These are phyloP conservation scores for Stagonosporopsis tanaceti DNA, from an alignment of 2,329 filamentous ascomycete species.

Conservation along the genomic window DNA sequence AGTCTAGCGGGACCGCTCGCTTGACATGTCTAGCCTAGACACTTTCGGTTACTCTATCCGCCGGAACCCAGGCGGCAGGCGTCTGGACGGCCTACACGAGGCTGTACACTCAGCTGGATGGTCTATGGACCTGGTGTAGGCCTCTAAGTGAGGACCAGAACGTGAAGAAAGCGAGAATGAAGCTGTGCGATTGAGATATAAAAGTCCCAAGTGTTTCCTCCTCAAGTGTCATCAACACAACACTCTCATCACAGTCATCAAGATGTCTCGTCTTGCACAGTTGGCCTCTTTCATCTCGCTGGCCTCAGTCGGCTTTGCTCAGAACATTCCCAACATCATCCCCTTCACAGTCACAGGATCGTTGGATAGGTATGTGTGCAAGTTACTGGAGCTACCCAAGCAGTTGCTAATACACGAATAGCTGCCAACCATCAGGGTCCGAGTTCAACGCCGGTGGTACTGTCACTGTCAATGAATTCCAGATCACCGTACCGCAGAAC, in stretches of 20 bases:
- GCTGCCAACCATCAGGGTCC: slow-evolving; percentile 28
- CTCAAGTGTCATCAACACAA: slow-evolving; percentile 3
- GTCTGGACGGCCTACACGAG: slow-evolving; percentile 14
- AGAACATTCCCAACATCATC: slow-evolving; percentile 29
- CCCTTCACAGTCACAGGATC: slow-evolving; percentile 40
- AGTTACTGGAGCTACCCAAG: neutral
- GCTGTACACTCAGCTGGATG: slow-evolving; percentile 7
- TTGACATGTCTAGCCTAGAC: neutral
- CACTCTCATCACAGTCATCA: neutral
- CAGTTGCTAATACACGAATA: slow-evolving; percentile 13
- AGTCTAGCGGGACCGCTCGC: slow-evolving; percentile 12
- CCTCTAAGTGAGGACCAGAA: slow-evolving; percentile 5
- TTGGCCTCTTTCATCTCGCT: slow-evolving; percentile 29
- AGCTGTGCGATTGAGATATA: slow-evolving; percentile 5
- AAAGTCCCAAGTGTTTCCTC: slow-evolving; percentile 14
- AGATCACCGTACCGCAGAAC: slow-evolving; percentile 59
- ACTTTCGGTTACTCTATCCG: slow-evolving; percentile 8
- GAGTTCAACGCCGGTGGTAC: slow-evolving; percentile 57
- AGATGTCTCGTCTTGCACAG: slow-evolving; percentile 30
- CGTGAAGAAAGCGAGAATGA: neutral
- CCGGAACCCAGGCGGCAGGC: neutral
- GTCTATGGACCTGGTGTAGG: slow-evolving; percentile 1
- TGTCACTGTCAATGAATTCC: slow-evolving; percentile 57
- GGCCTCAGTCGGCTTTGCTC: slow-evolving; percentile 29
- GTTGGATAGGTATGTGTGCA: slow-evolving; percentile 35